phyloP scores from a whole-genome alignment of 306 rosid species.

The Psophocarpus tetragonolobus region DNA sequence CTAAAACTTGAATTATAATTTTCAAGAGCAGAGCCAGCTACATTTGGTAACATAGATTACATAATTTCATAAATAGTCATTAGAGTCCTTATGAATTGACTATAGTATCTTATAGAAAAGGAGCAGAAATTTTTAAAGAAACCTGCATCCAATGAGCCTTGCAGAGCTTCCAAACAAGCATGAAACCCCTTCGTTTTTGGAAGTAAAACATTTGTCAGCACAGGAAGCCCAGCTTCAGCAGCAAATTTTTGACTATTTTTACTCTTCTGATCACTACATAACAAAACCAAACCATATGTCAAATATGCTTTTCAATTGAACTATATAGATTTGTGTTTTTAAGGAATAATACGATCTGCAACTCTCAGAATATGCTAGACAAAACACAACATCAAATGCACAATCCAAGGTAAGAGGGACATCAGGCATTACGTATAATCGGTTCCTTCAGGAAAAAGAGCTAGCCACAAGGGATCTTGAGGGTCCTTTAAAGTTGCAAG shows the following conservation, averaged over 20 bases:
- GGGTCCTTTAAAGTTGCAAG: constrained; percentile 67
- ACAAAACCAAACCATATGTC: constrained; percentile 28
- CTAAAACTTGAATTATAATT: background rate
- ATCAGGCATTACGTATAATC: constrained; percentile 70
- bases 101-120: background rate
- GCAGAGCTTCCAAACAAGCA: constrained; percentile 77
- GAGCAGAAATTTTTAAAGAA: constrained; percentile 10
- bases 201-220: constrained; percentile 72
- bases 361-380: constrained; percentile 26
- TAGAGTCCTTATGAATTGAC: background rate
- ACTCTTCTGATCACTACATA: constrained; percentile 74
- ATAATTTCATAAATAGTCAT: background rate
- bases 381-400: constrained; percentile 28
- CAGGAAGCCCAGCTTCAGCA: constrained; percentile 73
- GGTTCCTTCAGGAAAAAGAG: constrained; percentile 97
- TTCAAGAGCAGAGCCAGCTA: constrained; percentile 1
- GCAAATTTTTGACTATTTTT: constrained; percentile 66
- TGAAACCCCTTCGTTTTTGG: constrained; percentile 91
- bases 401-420: constrained; percentile 34
- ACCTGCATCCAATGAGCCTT: constrained; percentile 90
- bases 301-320: constrained; percentile 1
- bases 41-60: background rate
- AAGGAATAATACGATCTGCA: constrained; percentile 14
- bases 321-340: background rate
- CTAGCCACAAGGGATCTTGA: constrained; percentile 82